Evolutionary conservation across 164 flowering plant genomes (phyloP).

Genomic region (Malania oleifera): DNA sequence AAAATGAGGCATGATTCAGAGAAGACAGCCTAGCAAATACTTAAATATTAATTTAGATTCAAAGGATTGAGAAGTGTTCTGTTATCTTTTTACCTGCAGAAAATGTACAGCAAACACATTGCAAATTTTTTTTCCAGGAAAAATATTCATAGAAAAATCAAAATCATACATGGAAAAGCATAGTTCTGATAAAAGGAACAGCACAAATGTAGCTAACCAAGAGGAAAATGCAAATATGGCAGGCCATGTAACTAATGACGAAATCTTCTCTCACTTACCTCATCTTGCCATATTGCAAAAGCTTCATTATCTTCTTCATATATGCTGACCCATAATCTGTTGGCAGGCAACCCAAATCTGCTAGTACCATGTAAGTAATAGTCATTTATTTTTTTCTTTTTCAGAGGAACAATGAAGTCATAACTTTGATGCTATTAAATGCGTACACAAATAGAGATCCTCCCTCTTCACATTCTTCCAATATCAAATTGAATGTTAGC

Average conservation of each 20-base stretch:
- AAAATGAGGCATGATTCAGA: background rate
- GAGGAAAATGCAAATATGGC: background rate
- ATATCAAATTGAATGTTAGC: background rate
- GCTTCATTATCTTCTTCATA: slow-evolving; percentile 92
- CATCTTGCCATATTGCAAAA: slow-evolving; percentile 76
- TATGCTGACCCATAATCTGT: slow-evolving; percentile 86
- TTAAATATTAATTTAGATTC: no score
- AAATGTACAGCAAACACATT: no score
- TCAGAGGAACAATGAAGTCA: background rate
- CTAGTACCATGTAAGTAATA: background rate
- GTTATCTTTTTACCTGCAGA: background rate
- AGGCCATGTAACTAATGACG: background rate
- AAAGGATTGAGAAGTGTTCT: no score
- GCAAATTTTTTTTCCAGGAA: no score
- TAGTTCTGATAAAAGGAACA: no score
- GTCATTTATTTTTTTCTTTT: background rate
- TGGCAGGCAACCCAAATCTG: slow-evolving; percentile 72
- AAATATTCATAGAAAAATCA: no score
- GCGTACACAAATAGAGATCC: background rate
- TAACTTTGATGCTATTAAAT: no score
- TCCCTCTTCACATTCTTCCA: background rate
- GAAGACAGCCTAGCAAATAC: no score
- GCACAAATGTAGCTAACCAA: no score
- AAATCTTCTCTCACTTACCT: slow-evolving; percentile 32
- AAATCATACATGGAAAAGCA: background rate